phyloP scores from a whole-genome alignment of 257 asterid genomes.

The Parsonsia alboflavescens region DNA sequence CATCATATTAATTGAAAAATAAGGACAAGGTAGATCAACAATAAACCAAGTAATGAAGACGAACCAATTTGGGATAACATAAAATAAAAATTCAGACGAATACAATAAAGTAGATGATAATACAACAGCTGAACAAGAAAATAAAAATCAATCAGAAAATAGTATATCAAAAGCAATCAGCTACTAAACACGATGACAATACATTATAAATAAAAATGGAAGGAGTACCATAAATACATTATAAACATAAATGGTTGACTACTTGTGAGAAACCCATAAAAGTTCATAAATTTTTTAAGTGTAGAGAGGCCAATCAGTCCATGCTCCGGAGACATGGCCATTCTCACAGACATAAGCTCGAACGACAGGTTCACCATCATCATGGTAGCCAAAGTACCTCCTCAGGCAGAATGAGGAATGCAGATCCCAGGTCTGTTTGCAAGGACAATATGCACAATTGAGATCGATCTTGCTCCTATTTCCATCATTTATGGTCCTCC shows the following conservation, averaged over 20 bases:
- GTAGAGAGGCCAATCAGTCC: conserved; percentile 94
- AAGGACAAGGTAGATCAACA: background rate
- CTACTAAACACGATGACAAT: background rate
- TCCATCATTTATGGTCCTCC: conserved; percentile 92
- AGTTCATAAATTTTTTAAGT: conserved; percentile 29
- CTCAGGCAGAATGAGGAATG: conserved; percentile 81
- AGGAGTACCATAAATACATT: background rate
- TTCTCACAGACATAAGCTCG: conserved; percentile 90
- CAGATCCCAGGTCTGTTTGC: conserved; percentile 74
- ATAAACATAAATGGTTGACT: background rate
- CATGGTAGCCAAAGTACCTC: conserved; percentile 77
- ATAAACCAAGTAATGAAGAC: background rate
- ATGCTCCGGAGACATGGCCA: conserved; percentile 93
- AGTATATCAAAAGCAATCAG: background rate
- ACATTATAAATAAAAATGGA: background rate
- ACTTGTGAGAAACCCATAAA: background rate
- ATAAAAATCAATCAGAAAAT: background rate
- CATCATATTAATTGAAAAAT: background rate
- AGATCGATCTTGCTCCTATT: conserved; percentile 48
- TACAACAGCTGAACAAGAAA: background rate
- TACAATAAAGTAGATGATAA: background rate
- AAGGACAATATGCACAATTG: conserved; percentile 63
- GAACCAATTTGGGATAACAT: background rate
- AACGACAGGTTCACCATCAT: conserved; percentile 88
- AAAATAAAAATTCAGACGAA: background rate